Percentiles rank a stretch among this genome's conserved stretches.
These are phyloP conservation scores for Stagonosporopsis cucurbitacearum DNA, from an alignment of 2,329 filamentous ascomycete species.

Conservation along the genomic window DNA sequence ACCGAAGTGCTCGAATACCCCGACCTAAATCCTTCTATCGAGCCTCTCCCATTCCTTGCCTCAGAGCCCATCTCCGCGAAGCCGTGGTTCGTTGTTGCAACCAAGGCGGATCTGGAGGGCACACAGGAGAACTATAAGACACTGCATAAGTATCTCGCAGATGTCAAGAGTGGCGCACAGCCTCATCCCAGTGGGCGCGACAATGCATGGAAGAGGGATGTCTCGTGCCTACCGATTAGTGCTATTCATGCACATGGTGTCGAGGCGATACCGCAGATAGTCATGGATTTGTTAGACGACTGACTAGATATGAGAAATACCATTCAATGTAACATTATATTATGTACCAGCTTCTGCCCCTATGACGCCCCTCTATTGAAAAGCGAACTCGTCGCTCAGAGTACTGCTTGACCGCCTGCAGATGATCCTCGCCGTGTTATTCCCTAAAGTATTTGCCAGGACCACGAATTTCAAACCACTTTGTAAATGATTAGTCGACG, in stretches of 20 bases:
- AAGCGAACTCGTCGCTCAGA: too few species aligned
- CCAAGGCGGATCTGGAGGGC: constrained; percentile 82
- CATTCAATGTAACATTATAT: neutral
- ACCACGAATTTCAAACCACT: too few species aligned
- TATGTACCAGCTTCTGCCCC: neutral
- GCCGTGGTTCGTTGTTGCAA: constrained; percentile 95
- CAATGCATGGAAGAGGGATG: constrained; percentile 65
- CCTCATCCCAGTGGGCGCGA: constrained; percentile 74
- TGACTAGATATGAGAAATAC: constrained; percentile 15
- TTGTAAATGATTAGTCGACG: too few species aligned
- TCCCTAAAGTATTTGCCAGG: too few species aligned
- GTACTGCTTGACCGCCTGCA: too few species aligned
- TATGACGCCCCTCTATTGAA: neutral
- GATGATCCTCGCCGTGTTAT: too few species aligned
- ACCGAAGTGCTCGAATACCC: constrained; percentile 31
- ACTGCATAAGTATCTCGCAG: constrained; percentile 73
- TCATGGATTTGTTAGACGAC: constrained; percentile 66
- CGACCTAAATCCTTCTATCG: constrained; percentile 31
- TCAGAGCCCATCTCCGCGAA: constrained; percentile 84
- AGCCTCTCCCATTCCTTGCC: constrained; percentile 55
- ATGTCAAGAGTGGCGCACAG: constrained; percentile 66
- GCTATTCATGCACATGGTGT: constrained; percentile 88
- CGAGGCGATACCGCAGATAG: constrained; percentile 74
- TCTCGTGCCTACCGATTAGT: constrained; percentile 80
- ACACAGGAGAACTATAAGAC: constrained; percentile 78